These are phyloP conservation scores for Phytophthora boehmeriae DNA, from an alignment of 352 stramenopile species.

Conservation along the genomic window DNA sequence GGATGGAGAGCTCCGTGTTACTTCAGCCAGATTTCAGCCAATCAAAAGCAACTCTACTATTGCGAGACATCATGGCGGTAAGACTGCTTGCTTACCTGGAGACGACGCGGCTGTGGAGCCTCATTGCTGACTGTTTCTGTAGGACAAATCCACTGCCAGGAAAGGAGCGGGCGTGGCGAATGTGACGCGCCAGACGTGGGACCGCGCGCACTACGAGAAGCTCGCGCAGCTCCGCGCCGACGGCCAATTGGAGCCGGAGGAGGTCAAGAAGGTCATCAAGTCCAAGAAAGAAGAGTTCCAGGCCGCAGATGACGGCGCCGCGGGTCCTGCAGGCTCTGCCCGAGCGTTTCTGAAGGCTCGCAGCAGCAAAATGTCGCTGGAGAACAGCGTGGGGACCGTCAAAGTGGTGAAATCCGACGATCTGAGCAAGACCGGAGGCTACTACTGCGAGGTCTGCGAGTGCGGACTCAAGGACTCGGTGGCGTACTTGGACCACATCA, in stretches of 20 bases:
- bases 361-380: slow-evolving; percentile 77
- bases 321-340: slow-evolving; percentile 64
- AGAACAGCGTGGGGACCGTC: slow-evolving; percentile 84
- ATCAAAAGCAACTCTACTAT: slow-evolving; percentile 18
- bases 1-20: not conserved
- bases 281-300: slow-evolving; percentile 83
- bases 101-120: not conserved
- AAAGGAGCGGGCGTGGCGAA: slow-evolving; percentile 78
- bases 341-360: slow-evolving; percentile 84
- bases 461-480: slow-evolving; percentile 92
- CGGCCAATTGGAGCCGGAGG: slow-evolving; percentile 60
- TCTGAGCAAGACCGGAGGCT: slow-evolving; percentile 79
- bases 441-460: slow-evolving; percentile 94
- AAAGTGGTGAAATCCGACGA: slow-evolving; percentile 89
- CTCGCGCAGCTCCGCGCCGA: slow-evolving; percentile 76
- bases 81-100: not conserved
- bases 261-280: slow-evolving; percentile 73
- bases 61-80: slow-evolving; percentile 10
- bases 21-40: no score
- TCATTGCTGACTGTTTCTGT: not conserved
- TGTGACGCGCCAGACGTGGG: slow-evolving; percentile 85
- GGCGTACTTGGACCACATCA: slow-evolving; percentile 95
- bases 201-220: slow-evolving; percentile 78
- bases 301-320: slow-evolving; percentile 62
- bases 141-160: slow-evolving; percentile 43